Percentiles rank a stretch among this genome's conserved stretches.
Evolutionary conservation across 768 basidiomycete genomes (phyloP).

Genomic region (Lenzites betulinus): DNA sequence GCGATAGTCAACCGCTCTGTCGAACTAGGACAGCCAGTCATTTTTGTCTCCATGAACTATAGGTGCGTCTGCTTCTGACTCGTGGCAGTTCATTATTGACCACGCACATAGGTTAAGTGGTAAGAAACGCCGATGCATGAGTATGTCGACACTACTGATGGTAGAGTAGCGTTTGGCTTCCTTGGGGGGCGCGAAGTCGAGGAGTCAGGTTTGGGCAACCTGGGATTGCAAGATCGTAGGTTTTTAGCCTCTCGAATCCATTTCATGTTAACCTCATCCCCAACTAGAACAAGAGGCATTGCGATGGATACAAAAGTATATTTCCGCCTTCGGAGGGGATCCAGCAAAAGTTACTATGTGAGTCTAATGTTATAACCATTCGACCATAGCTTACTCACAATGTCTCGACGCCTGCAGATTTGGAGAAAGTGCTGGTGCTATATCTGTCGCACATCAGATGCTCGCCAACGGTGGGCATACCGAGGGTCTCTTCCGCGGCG

Average conservation of each 20-base stretch:
- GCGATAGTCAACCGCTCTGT: constrained; percentile 47
- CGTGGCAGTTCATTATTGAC: background rate
- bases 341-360: constrained; percentile 47
- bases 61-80: constrained; percentile 24
- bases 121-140: background rate
- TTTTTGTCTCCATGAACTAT: constrained; percentile 36
- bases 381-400: background rate
- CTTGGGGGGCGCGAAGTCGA: constrained; percentile 40
- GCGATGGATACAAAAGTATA: constrained; percentile 45
- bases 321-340: constrained; percentile 47
- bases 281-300: constrained; percentile 13
- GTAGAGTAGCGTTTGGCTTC: constrained; percentile 38
- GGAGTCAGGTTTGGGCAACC: constrained; percentile 41
- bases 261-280: background rate
- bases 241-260: background rate
- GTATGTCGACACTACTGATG: background rate
- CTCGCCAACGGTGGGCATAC: constrained; percentile 28
- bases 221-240: constrained; percentile 52
- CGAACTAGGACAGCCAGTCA: constrained; percentile 41
- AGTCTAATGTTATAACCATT: background rate
- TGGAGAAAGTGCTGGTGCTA: constrained; percentile 44
- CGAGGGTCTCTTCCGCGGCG: constrained; percentile 31
- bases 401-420: constrained; percentile 16
- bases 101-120: background rate
- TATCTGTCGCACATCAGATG: constrained; percentile 34